A percentile compares a stretch with the other conserved stretches of the same genome.
phyloP scores from a whole-genome alignment of 192 early-diverging fungal species.

The Dispira parvispora region DNA sequence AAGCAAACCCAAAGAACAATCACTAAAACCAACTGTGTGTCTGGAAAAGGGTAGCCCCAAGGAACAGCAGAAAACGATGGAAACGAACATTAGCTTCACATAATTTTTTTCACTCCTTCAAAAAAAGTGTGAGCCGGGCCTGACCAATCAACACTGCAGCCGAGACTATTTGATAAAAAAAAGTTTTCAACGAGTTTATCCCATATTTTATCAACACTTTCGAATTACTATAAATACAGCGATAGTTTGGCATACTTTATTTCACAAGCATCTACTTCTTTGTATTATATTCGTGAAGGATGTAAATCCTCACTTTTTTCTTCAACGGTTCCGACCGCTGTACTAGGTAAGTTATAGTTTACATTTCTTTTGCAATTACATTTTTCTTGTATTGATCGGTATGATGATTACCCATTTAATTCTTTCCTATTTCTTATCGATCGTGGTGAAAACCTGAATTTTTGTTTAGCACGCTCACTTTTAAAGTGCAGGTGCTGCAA shows the following conservation, averaged over 20 bases:
- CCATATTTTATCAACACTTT: not conserved
- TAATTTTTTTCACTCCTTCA: too few species aligned
- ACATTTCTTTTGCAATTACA: not conserved
- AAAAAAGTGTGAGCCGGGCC: too few species aligned
- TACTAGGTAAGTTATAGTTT: not conserved
- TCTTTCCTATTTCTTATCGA: conserved; percentile 1
- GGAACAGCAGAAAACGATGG: too few species aligned
- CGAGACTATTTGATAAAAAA: not conserved
- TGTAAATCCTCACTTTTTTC: not conserved
- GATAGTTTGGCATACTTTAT: not conserved
- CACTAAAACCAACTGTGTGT: too few species aligned
- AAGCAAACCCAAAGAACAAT: too few species aligned
- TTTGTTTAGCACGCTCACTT: not conserved
- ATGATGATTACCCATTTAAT: not conserved
- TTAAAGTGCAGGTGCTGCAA: not conserved
- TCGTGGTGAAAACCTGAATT: not conserved
- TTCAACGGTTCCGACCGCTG: not conserved
- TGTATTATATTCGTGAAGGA: not conserved
- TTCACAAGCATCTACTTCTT: not conserved
- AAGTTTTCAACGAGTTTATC: not conserved
- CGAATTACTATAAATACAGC: not conserved
- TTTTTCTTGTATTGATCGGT: not conserved
- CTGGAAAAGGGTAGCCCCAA: too few species aligned
- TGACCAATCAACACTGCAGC: too few species aligned
- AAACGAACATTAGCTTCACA: too few species aligned